These are phyloP conservation scores for Aureobasidium mangrovei DNA, from an alignment of 2,329 filamentous ascomycete genomes.

Conservation along the genomic window DNA sequence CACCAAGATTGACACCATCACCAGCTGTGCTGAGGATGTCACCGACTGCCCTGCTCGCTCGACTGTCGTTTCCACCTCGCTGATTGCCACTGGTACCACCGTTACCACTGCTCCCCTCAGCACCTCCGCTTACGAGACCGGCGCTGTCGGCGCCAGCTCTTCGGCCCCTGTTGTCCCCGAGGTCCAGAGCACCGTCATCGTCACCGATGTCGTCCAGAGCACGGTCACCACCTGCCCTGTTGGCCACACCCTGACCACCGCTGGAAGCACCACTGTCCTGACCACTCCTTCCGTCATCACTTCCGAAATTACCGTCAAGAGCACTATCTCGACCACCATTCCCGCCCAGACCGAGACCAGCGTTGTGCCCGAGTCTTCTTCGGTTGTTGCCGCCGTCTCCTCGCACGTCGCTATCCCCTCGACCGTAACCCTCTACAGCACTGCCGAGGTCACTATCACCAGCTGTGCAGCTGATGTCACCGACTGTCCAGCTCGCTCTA, in stretches of 20 bases:
- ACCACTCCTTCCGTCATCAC: constrained; percentile 15
- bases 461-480: constrained; percentile 14
- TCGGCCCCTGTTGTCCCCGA: constrained; percentile 12
- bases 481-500: constrained; percentile 5
- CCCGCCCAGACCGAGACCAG: constrained; percentile 14
- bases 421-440: constrained; percentile 17
- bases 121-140: constrained; percentile 23
- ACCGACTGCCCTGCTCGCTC: constrained; percentile 26
- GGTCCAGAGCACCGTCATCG: constrained; percentile 6
- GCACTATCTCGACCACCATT: constrained; percentile 18
- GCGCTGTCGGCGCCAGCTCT: constrained; percentile 2
- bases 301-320: constrained; percentile 18
- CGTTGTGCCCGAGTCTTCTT: background rate
- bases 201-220: constrained; percentile 12
- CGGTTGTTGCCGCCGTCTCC: constrained; percentile 10
- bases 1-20: constrained; percentile 16
- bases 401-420: constrained; percentile 1
- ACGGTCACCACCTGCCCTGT: constrained; percentile 13
- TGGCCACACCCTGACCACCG: constrained; percentile 8
- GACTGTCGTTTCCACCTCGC: constrained; percentile 15
- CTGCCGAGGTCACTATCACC: constrained; percentile 15
- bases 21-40: constrained; percentile 13
- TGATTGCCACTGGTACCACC: constrained; percentile 14
- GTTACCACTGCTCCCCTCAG: constrained; percentile 12
- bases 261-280: constrained; percentile 15